Evolutionary conservation across 2,329 filamentous ascomycete genomes (phyloP).

Genomic region (Pseudogymnoascus sp.): DNA sequence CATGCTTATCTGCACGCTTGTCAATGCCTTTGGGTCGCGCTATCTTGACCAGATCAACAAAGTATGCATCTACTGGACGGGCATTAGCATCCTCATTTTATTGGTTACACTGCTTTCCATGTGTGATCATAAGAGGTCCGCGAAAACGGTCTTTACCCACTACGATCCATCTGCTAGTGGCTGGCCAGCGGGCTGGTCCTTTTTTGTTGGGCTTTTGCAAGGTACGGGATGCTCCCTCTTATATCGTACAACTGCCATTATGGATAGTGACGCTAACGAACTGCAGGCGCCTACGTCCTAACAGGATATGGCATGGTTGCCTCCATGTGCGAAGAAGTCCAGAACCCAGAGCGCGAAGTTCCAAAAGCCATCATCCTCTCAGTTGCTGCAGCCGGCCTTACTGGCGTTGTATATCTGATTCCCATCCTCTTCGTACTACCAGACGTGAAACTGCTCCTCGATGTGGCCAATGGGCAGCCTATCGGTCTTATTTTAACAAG

Average conservation of each 20-base stretch:
- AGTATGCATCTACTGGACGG: conserved; percentile 66
- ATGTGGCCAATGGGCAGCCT: conserved; percentile 63
- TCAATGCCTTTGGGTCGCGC: conserved; percentile 57
- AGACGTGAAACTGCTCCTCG: conserved; percentile 53
- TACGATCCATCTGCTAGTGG: conserved; percentile 59
- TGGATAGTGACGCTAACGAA: background rate
- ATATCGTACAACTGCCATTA: background rate
- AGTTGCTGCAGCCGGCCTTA: conserved; percentile 57
- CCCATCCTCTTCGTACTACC: conserved; percentile 71
- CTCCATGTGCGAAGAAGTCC: conserved; percentile 65
- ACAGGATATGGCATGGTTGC: conserved; percentile 66
- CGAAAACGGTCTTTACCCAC: conserved; percentile 58
- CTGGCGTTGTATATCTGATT: conserved; percentile 60
- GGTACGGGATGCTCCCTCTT: conserved; percentile 34
- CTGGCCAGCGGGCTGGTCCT: conserved; percentile 63
- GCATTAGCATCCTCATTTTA: conserved; percentile 58
- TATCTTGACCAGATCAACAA: conserved; percentile 62
- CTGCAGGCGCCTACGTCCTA: conserved; percentile 41
- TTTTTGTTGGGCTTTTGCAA: conserved; percentile 63
- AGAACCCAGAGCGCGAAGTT: conserved; percentile 59
- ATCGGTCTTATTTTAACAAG: conserved; percentile 69
- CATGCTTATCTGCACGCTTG: conserved; percentile 53
- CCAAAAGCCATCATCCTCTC: conserved; percentile 64
- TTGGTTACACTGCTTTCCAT: conserved; percentile 50
- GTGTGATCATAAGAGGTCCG: conserved; percentile 49